phyloP scores from a whole-genome alignment of 306 rosid genomes.

The Lupinus albus region DNA sequence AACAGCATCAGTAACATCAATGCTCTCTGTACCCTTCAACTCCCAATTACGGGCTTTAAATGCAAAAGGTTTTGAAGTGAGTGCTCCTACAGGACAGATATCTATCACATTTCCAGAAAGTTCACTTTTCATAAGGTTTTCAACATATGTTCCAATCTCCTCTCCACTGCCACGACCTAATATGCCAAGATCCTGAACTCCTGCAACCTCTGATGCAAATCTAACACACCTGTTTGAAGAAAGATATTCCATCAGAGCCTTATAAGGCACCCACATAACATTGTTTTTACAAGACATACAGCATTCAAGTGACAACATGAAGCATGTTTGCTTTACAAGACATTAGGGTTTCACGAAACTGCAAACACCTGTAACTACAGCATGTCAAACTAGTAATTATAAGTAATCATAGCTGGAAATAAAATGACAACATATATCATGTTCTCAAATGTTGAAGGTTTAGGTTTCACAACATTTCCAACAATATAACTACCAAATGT shows the following conservation, averaged over 20 bases:
- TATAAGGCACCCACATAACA: constrained; percentile 33
- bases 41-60: constrained; percentile 99
- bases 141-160: constrained; percentile 98
- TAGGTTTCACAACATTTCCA: neutral
- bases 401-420: constrained; percentile 20
- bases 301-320: constrained; percentile 28
- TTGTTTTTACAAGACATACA: constrained; percentile 24
- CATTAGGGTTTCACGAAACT: neutral
- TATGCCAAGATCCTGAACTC: constrained; percentile 98
- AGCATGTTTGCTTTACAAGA: constrained; percentile 6
- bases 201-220: constrained; percentile 98
- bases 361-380: constrained; percentile 13
- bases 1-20: constrained; percentile 98
- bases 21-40: constrained; percentile 88
- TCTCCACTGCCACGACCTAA: constrained; percentile 99
- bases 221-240: constrained; percentile 80
- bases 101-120: constrained; percentile 99
- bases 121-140: constrained; percentile 94
- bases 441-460: constrained; percentile 15
- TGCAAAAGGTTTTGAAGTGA: constrained; percentile 98
- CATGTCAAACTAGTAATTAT: constrained; percentile 25
- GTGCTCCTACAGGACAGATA: constrained; percentile 97
- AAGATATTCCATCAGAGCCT: constrained; percentile 40
- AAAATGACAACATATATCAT: neutral
- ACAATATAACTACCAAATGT: constrained; percentile 27